Conservation (phyloP, 2,329 filamentous ascomycete genomes). For the Ophiostoma montium region DNA sequence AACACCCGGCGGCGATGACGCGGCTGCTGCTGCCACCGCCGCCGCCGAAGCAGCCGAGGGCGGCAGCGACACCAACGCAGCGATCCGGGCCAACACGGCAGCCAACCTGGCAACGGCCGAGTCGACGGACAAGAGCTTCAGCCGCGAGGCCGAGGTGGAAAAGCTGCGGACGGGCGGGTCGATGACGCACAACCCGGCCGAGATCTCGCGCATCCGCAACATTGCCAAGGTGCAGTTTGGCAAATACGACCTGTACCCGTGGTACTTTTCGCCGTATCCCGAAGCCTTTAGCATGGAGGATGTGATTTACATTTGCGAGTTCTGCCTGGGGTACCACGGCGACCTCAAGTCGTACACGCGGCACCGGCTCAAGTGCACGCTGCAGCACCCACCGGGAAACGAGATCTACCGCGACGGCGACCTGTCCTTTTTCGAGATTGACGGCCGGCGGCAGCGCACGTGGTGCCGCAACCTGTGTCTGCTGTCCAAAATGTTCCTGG, state of each 20-base stretch:
- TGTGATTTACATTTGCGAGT: slow-evolving; percentile 92
- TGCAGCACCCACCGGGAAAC: slow-evolving; percentile 89
- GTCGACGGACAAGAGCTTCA: slow-evolving; percentile 43
- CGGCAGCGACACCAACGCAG: slow-evolving; percentile 15
- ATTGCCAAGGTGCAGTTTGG: slow-evolving; percentile 92
- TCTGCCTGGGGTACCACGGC: slow-evolving; percentile 84
- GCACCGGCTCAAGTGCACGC: slow-evolving; percentile 77
- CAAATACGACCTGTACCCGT: slow-evolving; percentile 79
- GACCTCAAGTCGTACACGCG: slow-evolving; percentile 69
- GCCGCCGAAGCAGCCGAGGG: slow-evolving; percentile 3
- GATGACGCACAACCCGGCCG: slow-evolving; percentile 97
- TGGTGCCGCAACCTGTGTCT: slow-evolving; percentile 96
- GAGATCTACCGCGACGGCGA: slow-evolving; percentile 95
- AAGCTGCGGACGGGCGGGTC: slow-evolving; percentile 87
- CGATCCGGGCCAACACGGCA: slow-evolving; percentile 18
- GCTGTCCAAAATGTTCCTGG: slow-evolving; percentile 88
- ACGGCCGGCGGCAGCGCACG: slow-evolving; percentile 81
- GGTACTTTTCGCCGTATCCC: slow-evolving; percentile 98
- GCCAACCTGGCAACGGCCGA: slow-evolving; percentile 42
- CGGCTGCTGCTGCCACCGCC: slow-evolving; percentile 16
- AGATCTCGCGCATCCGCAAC: slow-evolving; percentile 91
- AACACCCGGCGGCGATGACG: slow-evolving; percentile 22
- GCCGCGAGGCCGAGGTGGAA: slow-evolving; percentile 85
- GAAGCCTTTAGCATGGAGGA: slow-evolving; percentile 79
- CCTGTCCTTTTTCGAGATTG: slow-evolving; percentile 94